Base-by-base conservation (phyloP, 306 rosid genomes). In the Cicer judaicum region DNA sequence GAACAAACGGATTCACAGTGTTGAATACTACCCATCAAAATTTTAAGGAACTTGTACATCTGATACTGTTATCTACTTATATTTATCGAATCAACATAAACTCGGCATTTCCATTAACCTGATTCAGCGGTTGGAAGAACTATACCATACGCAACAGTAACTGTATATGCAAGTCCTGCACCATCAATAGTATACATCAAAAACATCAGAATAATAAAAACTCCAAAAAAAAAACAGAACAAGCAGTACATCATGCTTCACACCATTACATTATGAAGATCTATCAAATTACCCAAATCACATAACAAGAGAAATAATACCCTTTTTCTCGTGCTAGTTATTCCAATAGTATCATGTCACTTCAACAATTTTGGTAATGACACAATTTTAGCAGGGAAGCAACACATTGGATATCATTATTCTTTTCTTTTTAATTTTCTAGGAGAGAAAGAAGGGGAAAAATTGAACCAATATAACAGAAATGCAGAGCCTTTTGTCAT, bases 91-190 rank as follows among this genome's bases (percentile, higher is more conserved):
- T 36, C 68, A 64, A 49, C 57, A 76, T 29, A 81, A 57, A 73
- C 81, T 57, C 61, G 50, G 11, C 47, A 47, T 67, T 67, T 76
- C 57, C 77, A 77, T 61, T 19, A 48, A 42, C 78, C 57, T 34
- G 64, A 74, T 55, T 55, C 53, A 13, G 56, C 19, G 44, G 48
- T 21, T 43, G 42, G 53, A 67, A 53, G 78, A 64, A 69, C 78
- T 39, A 21, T 3, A 38, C 75, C 60, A 15, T 77, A 29, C 48
- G 12, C 34, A 59, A 63, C 46, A 54, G 65, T 65, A 64, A 18
- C 5, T 38, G 39, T 71, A 71, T 56, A 76, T n/a, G 19, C n/a
- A 60, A 76, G 39, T 49, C 83, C 88, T 81, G 79, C 81, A 78
- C 64, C 60, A 78, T n/a, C 72, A 43, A 60, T 53, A 70, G 13